Evolutionary conservation across 2,329 filamentous ascomycete genomes (phyloP), one percentile per base, ranked within the genome.

Genomic region (Blastomyces parvus): DNA sequence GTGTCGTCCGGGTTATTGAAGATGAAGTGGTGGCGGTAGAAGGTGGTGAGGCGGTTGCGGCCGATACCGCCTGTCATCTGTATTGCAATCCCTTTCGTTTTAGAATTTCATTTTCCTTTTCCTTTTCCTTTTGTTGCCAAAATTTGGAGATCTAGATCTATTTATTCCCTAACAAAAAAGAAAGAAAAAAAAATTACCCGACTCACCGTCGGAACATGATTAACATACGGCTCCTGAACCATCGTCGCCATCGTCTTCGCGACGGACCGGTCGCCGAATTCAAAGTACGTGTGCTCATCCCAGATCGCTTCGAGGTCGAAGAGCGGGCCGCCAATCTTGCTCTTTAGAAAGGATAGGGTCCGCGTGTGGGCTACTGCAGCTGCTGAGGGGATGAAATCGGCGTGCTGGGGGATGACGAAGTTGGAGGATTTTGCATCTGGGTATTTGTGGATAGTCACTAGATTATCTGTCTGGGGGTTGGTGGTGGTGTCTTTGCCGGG

Each of bases 281-380:
- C 88, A 67, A 83, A 88, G 53, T 81, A 81, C 0, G 86, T 88
- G 71, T 93, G 88, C 73, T 91, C 88, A 8, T 91, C 88, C 89
- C 89, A 93, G 59, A 91, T 86, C 1, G 82, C 81, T 70, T 92
- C 89, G 9, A 92, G 82, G 67, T 91, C 87, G 69, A 91, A 90
- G 65, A 80, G 83, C 0, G 88, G 88, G 0, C 88, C 89, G 0
- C 77, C 77, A 2, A 88, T 75, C 1, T 82, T 75, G 5, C 81
- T 80, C 69, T 90, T 90, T 8, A 91, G 69, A 66, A 89, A 89
- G 0, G 79, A 76, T 2, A 90, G 74, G 62, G 79, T 86, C 1
- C 88, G 81, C 0, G 87, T 88, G 70, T 91, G 88, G 0, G 86
- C 81, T 0, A 90, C 77, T 0, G 82, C 79, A 40, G 86, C 87